Conservation (phyloP, 257 asterid species). For the Nicotiana tabacum region DNA sequence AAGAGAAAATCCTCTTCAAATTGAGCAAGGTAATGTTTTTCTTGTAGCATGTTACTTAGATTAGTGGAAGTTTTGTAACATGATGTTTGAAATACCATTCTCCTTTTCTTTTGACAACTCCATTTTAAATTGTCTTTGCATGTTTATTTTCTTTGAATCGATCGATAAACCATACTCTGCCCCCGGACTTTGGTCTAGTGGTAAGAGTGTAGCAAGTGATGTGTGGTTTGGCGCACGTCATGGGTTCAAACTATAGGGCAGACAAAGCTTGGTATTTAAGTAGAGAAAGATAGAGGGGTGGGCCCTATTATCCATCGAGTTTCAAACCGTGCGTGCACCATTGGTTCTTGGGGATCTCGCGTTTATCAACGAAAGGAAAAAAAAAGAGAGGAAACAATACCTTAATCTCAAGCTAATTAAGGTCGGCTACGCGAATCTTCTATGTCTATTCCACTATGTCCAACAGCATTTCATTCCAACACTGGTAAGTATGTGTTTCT, state of each 20-base stretch:
- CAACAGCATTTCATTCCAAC: neutral
- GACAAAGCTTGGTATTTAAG: no score
- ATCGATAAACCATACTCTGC: neutral
- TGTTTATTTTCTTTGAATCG: neutral
- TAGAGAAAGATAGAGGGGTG: no score
- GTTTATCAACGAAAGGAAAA: no score
- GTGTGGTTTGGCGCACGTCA: no score
- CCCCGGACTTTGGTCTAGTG: no score
- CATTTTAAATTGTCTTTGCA: neutral
- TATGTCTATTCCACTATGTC: neutral
- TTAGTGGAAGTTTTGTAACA: neutral
- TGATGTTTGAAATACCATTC: neutral
- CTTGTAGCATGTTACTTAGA: neutral
- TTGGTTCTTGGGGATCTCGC: no score
- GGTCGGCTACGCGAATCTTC: neutral
- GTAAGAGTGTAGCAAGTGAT: neutral
- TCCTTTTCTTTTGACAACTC: neutral
- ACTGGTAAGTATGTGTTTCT: neutral
- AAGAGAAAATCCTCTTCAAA: slow-evolving; percentile 69
- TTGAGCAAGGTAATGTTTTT: slow-evolving; percentile 48
- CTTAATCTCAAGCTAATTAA: neutral
- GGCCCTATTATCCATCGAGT: no score
- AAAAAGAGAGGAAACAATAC: neutral
- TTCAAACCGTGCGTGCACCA: no score
- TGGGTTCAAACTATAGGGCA: accelerated